These are phyloP conservation scores for Chytriomyces hyalinus DNA, from an alignment of 192 early-diverging fungal species.

Conservation along the genomic window DNA sequence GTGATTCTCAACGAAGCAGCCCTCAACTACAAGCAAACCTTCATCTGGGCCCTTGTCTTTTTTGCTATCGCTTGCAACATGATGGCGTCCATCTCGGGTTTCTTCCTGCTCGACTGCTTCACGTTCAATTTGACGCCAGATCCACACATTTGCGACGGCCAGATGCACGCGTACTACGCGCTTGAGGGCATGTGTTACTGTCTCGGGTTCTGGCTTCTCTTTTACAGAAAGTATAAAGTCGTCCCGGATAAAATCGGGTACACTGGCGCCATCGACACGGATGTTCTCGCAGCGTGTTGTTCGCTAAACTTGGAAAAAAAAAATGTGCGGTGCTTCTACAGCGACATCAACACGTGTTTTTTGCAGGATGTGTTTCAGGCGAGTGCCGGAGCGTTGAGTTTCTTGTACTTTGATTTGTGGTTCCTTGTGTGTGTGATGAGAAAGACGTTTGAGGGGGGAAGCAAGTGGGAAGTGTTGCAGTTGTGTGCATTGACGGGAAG, in stretches of 20 bases:
- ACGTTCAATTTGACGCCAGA: not conserved
- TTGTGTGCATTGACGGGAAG: slow-evolving; percentile 5
- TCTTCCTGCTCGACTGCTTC: slow-evolving; percentile 4
- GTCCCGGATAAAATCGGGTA: not conserved
- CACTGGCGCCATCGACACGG: not conserved
- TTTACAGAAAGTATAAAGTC: not conserved
- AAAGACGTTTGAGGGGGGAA: not conserved
- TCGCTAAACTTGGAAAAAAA: not conserved
- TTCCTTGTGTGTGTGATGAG: not conserved
- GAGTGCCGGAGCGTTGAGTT: not conserved
- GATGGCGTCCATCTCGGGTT: not conserved
- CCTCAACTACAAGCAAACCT: not conserved
- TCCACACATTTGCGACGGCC: not conserved
- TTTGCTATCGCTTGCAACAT: not conserved
- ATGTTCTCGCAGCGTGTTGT: not conserved
- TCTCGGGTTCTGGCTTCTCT: not conserved
- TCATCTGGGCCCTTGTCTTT: not conserved
- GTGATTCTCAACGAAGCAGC: not conserved
- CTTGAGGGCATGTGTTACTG: not conserved
- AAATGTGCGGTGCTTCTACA: not conserved
- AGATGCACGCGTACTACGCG: not conserved
- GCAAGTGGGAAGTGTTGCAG: not conserved
- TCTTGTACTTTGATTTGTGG: slow-evolving; percentile 8
- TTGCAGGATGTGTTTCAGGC: not conserved
- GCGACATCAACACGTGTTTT: not conserved